Evolutionary conservation across 192 early-diverging fungal species (phyloP), one percentile per base, ranked within the genome.

Genomic region (Diversispora eburnea): DNA sequence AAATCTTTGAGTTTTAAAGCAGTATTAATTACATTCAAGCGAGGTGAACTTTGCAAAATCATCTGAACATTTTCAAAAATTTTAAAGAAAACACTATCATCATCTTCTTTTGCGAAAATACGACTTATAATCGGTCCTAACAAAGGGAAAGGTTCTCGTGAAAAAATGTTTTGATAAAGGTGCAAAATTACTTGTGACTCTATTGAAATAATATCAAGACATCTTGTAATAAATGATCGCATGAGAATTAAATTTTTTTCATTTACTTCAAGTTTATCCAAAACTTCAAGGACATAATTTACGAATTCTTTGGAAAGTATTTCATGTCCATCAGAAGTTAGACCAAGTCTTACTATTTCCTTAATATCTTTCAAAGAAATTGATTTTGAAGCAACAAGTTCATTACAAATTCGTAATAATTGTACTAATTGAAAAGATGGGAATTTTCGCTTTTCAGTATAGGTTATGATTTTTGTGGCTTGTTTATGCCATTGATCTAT

Each of bases 81-180:
- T 47, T 8, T 22, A 22, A 49, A 17, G 33, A 67, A 75, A 12
- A 58, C 17, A 47, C 15, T 4, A 0, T 41, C 17, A 17, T 49
- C 15, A 43, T 69, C 64, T 70, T 51, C 41, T 7, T 13, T 8
- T 8, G 25, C 15, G 0, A 75, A 46, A 8, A 70, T 58, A 13
- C 56, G 39, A 39, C 10, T 17, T 13, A 75, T 61, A 19, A 70
- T 48, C 4, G 56, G 15, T 8, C 42, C 42, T 43, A 71, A 41
- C 5, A 70, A 45, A 0, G 66, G 66, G 17, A 70, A 59, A 15
- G 43, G 55, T 33, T 17, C 47, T 19, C 54, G 13, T 6, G 74
- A 55, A 43, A 75, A 70, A 43, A 75, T n/a, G 1, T 39, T 68
- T 13, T 67, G 19, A 42, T 66, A 70, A 25, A 75, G 55, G 8